Conservation (phyloP, 1,284 basidiomycete genomes). For the Porogramme epimiltina region DNA sequence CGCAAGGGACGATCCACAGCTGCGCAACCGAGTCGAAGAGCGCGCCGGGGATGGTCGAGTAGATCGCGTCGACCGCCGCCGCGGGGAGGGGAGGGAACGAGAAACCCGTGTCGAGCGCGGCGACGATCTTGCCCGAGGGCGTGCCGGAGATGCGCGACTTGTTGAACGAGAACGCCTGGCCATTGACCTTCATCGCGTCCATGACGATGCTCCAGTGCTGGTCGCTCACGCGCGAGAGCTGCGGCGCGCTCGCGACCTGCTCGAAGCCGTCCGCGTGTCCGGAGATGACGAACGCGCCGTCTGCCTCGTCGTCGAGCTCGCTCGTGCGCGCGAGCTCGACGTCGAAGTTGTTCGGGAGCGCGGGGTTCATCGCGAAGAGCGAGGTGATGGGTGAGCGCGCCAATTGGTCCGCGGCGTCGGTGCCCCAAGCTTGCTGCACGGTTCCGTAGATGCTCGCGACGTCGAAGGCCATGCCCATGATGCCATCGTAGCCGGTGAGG, state of each 20-base stretch:
- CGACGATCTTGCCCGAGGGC: conserved; percentile 29
- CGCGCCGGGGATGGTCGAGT: conserved; percentile 29
- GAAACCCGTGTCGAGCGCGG: conserved; percentile 35
- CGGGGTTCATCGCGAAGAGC: conserved; percentile 32
- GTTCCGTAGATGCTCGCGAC: conserved; percentile 5
- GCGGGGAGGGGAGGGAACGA: conserved; percentile 30
- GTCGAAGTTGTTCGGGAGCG: conserved; percentile 31
- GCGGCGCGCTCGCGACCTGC: conserved; percentile 25
- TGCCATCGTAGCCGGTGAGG: conserved; percentile 2
- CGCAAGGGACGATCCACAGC: conserved; percentile 30
- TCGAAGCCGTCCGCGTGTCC: conserved; percentile 28
- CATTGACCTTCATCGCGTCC: conserved; percentile 33
- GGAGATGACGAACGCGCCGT: conserved; percentile 34
- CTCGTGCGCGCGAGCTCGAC: conserved; percentile 30
- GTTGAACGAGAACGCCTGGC: conserved; percentile 29
- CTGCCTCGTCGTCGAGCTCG: conserved; percentile 26
- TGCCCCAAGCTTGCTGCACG: conserved; percentile 54
- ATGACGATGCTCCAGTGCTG: conserved; percentile 37
- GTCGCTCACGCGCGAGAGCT: conserved; percentile 45
- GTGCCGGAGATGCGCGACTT: conserved; percentile 27
- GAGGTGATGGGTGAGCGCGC: conserved; percentile 17
- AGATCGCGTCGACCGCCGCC: conserved; percentile 32
- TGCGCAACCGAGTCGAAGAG: conserved; percentile 19
- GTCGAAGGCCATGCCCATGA: conserved; percentile 21
- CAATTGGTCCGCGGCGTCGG: conserved; percentile 20